A percentile compares a stretch with the other conserved stretches of the same genome.
phyloP scores from a whole-genome alignment of 2,329 filamentous ascomycete genomes.

The Fusarium pininemorale region DNA sequence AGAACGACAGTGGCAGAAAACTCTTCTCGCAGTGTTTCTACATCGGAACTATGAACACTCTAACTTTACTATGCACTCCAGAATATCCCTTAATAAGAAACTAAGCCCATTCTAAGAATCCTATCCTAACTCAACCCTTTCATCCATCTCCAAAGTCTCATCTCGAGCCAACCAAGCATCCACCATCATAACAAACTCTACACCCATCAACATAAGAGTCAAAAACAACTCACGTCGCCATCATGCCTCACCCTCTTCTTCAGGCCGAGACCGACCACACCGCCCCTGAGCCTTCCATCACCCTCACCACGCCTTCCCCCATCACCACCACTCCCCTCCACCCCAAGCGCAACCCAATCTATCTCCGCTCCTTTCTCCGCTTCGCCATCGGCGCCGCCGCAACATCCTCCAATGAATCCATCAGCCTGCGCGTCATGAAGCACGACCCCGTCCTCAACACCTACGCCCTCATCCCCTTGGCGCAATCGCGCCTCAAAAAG shows the following conservation, averaged over 20 bases:
- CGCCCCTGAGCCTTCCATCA: background rate
- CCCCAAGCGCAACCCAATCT: background rate
- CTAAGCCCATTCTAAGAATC: accelerated
- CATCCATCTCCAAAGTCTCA: no score
- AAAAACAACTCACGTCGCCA: accelerated
- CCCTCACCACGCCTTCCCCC: background rate
- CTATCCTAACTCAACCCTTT: accelerated
- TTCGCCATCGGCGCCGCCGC: background rate
- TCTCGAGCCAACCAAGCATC: no score
- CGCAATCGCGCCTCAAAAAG: accelerated
- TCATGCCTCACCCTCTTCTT: background rate
- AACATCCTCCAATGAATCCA: background rate
- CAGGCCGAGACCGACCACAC: background rate
- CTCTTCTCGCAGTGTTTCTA: background rate
- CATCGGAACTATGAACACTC: background rate
- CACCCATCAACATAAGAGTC: accelerated
- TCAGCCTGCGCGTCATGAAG: background rate
- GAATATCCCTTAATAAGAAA: background rate
- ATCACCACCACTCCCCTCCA: background rate
- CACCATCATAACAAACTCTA: background rate
- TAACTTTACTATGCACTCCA: accelerated
- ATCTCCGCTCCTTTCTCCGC: background rate
- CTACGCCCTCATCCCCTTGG: background rate
- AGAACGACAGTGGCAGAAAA: background rate
- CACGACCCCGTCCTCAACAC: background rate